Conservation (phyloP, 2,329 filamentous ascomycete genomes). For the Boeremia lycopersici region DNA sequence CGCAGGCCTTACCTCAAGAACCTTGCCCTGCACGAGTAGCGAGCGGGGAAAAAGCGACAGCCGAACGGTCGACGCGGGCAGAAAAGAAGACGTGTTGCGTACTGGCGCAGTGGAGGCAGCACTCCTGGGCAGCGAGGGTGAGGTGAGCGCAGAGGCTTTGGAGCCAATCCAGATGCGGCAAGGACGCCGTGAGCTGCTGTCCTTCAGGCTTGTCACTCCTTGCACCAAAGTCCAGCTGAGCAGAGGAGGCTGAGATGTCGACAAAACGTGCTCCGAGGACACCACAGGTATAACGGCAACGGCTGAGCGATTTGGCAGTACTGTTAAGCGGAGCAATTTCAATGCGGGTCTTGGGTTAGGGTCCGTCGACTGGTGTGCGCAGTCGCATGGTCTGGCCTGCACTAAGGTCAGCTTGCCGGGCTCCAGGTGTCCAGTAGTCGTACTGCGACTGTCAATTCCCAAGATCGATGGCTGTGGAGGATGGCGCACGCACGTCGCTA, state of each 20-base stretch:
- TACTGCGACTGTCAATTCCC: neutral
- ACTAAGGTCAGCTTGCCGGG: conserved; percentile 11
- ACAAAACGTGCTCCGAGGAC: conserved; percentile 10
- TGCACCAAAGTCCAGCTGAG: conserved; percentile 16
- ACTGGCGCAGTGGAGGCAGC: conserved; percentile 37
- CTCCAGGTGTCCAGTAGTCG: conserved; percentile 1
- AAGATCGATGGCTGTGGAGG: neutral
- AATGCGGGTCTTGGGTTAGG: conserved; percentile 16
- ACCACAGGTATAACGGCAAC: conserved; percentile 14
- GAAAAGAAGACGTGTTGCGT: conserved; percentile 33
- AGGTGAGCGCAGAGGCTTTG: conserved; percentile 24
- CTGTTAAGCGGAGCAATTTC: conserved; percentile 12
- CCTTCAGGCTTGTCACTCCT: conserved; percentile 13
- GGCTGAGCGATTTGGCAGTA: conserved; percentile 12
- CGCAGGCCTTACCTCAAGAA: conserved; percentile 37
- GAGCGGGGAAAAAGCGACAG: conserved; percentile 34
- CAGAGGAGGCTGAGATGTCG: conserved; percentile 12
- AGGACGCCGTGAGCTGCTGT: conserved; percentile 23
- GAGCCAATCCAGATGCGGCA: conserved; percentile 28
- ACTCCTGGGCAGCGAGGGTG: conserved; percentile 28
- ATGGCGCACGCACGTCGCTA: conserved; percentile 8
- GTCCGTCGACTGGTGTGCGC: conserved; percentile 13
- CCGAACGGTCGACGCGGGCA: conserved; percentile 31
- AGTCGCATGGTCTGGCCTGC: conserved; percentile 17
- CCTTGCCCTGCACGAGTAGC: conserved; percentile 28